Evolutionary conservation across 108 stramenopile genomes (phyloP).

Genomic region (Hondaea fermentalgiana): DNA sequence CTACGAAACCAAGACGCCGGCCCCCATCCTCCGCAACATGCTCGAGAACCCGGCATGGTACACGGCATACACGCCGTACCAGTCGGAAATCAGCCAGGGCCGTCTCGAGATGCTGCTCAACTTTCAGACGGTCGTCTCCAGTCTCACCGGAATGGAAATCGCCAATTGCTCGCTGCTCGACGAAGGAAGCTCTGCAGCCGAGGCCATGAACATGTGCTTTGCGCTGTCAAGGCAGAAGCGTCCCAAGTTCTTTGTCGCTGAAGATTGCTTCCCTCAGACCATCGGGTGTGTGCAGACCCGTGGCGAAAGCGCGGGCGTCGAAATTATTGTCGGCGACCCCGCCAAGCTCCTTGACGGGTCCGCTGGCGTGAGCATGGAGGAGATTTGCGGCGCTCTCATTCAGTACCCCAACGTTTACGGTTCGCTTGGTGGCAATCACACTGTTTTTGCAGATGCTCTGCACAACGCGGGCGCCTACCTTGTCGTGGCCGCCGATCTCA

Average conservation of each 20-base stretch:
- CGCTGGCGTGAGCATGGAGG: constrained; percentile 31
- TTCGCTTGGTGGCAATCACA: constrained; percentile 32
- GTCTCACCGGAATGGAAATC: constrained; percentile 93
- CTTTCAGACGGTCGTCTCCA: constrained; percentile 95
- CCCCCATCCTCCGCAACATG: constrained; percentile 91
- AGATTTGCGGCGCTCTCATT: constrained; percentile 85
- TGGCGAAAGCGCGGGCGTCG: constrained; percentile 73
- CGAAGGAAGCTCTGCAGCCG: constrained; percentile 89
- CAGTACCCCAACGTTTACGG: constrained; percentile 99
- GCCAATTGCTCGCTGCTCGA: constrained; percentile 87
- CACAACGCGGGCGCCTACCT: constrained; percentile 74
- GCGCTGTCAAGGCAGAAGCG: constrained; percentile 61
- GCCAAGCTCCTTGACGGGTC: constrained; percentile 41
- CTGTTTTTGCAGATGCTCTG: constrained; percentile 22
- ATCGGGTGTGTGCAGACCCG: constrained; percentile 87
- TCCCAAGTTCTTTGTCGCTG: constrained; percentile 80
- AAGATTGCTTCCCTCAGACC: constrained; percentile 91
- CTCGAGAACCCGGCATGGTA: constrained; percentile 98
- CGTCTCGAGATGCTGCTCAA: constrained; percentile 96
- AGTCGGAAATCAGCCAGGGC: constrained; percentile 98
- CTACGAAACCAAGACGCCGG: constrained; percentile 85
- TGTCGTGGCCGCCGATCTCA: constrained; percentile 83
- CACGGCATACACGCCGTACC: constrained; percentile 66
- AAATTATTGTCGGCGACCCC: constrained; percentile 66
- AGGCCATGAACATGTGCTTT: constrained; percentile 92